Evolutionary conservation across 2,329 filamentous ascomycete species (phyloP), one percentile per base, ranked within the genome.

Genomic region (Fusarium tricinctum): DNA sequence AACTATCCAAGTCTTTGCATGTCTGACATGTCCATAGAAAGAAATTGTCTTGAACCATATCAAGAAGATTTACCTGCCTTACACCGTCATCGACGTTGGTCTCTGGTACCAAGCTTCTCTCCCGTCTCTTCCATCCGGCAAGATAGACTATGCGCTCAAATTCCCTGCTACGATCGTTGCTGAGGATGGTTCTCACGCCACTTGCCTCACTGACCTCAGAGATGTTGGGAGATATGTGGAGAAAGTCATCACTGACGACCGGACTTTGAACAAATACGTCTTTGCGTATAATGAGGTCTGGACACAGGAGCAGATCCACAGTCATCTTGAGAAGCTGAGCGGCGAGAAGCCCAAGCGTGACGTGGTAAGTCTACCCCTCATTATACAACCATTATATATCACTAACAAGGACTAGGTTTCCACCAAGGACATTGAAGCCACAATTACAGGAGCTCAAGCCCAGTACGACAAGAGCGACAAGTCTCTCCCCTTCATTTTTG

Each of bases 61-160:
- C 60, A 82, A 83, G 68, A 75, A 78, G 54, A 70, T 84, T 3
- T 75, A 78, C 32, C 78, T 89, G 2, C 84, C 84, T 0, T 89
- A 84, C 75, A 88, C 86, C 8, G 77, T 86, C 69, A 82, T 88
- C 49, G 86, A 89, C 63, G 81, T 87, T 14, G 86, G 86, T n/a
- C 86, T 79, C 78, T 89, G 86, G 87, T 84, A 86, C 70, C 84
- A 88, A 68, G 67, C 84, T 30, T 76, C 78, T 26, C 30, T 73
- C 4, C 76, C 75, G 0, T 26, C 51, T 20, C 52, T 78, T 0
- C 71, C 75, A 5, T 79, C 76, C 8, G 76, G 75, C 1, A 72
- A 66, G 8, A 75, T 70, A 17, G 67, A 70, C 40, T 68, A 70
- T 32, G 78, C 78, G 22, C 72, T 81, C 60, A 73, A 76, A 5